A percentile compares a stretch with the other conserved stretches of the same genome.
These are phyloP conservation scores for Diaporthe aspalathi DNA, from an alignment of 2,329 filamentous ascomycete genomes.

Conservation along the genomic window DNA sequence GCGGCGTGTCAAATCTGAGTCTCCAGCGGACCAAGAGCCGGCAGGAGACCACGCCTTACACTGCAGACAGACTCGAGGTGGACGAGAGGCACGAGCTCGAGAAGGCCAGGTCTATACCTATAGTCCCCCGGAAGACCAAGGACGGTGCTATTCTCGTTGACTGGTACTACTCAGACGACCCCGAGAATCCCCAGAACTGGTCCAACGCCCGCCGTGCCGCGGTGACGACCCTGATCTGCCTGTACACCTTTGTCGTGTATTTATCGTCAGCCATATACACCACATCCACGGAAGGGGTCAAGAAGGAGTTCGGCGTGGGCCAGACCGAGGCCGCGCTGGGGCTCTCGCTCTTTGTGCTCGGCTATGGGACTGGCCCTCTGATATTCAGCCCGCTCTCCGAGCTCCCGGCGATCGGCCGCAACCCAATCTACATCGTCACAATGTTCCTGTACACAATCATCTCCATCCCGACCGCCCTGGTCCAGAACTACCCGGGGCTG, in stretches of 20 bases:
- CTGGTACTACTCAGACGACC: slow-evolving; percentile 60
- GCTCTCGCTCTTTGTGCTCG: slow-evolving; percentile 67
- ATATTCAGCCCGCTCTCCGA: slow-evolving; percentile 69
- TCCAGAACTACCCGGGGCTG: slow-evolving; percentile 71
- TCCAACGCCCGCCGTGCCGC: slow-evolving; percentile 50
- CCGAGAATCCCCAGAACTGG: slow-evolving; percentile 65
- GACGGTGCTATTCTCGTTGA: slow-evolving; percentile 48
- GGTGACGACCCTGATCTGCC: slow-evolving; percentile 53
- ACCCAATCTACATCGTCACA: slow-evolving; percentile 74
- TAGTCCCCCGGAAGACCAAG: slow-evolving; percentile 46
- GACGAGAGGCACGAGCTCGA: slow-evolving; percentile 44
- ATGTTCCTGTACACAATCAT: slow-evolving; percentile 77
- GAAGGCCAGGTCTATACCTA: slow-evolving; percentile 45
- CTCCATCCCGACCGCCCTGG: slow-evolving; percentile 72
- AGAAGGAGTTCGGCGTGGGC: slow-evolving; percentile 61
- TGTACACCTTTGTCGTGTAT: slow-evolving; percentile 64
- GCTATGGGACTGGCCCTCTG: slow-evolving; percentile 57
- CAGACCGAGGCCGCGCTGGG: slow-evolving; percentile 61
- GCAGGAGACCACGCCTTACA: slow-evolving; percentile 44
- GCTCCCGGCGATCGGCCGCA: slow-evolving; percentile 70
- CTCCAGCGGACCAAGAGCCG: slow-evolving; percentile 42
- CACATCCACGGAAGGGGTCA: slow-evolving; percentile 53
- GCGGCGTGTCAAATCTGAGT: slow-evolving; percentile 34
- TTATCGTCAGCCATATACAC: slow-evolving; percentile 54
- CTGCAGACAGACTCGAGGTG: slow-evolving; percentile 42